Evolutionary conservation across 345 rosid genomes (phyloP).

Genomic region (Microthlaspi erraticum): DNA sequence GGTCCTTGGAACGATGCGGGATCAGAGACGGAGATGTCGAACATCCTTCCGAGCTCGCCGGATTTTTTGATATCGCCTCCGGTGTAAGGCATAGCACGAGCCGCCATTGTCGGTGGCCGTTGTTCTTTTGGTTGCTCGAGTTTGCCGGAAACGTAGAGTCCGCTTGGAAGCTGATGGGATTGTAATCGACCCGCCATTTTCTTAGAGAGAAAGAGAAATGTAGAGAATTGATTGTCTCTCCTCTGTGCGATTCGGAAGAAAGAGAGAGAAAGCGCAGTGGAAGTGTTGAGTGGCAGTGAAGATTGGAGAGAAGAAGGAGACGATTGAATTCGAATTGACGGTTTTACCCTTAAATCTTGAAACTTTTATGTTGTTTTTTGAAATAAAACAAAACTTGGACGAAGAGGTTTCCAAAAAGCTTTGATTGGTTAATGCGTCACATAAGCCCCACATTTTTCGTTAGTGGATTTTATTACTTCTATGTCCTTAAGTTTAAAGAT

Average conservation of each 20-base stretch:
- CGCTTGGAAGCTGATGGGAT: slow-evolving; percentile 89
- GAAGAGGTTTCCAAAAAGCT: slow-evolving; percentile 30
- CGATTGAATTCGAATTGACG: background rate
- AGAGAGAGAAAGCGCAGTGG: slow-evolving; percentile 23
- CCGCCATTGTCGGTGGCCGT: slow-evolving; percentile 84
- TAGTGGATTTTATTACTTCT: background rate
- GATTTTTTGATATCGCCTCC: slow-evolving; percentile 95
- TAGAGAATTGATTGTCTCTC: background rate
- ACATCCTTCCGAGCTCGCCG: slow-evolving; percentile 96
- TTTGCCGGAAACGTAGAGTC: slow-evolving; percentile 90
- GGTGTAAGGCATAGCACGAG: slow-evolving; percentile 90
- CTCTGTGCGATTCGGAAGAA: background rate
- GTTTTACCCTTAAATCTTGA: background rate
- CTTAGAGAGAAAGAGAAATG: slow-evolving; percentile 22
- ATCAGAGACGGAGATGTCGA: slow-evolving; percentile 76
- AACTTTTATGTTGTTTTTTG: slow-evolving; percentile 4
- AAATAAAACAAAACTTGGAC: slow-evolving; percentile 26
- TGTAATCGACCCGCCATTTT: slow-evolving; percentile 88
- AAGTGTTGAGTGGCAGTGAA: slow-evolving; percentile 46
- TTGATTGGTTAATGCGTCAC: slow-evolving; percentile 24
- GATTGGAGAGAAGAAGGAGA: slow-evolving; percentile 26
- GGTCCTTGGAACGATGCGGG: slow-evolving; percentile 81
- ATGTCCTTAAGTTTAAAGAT: slow-evolving; percentile 1
- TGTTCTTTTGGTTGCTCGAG: slow-evolving; percentile 85
- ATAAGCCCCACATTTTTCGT: slow-evolving; percentile 23